A percentile compares a stretch with the other conserved stretches of the same genome.
Conservation (phyloP, 495 filamentous ascomycete species). For the Neurospora pannonica region DNA sequence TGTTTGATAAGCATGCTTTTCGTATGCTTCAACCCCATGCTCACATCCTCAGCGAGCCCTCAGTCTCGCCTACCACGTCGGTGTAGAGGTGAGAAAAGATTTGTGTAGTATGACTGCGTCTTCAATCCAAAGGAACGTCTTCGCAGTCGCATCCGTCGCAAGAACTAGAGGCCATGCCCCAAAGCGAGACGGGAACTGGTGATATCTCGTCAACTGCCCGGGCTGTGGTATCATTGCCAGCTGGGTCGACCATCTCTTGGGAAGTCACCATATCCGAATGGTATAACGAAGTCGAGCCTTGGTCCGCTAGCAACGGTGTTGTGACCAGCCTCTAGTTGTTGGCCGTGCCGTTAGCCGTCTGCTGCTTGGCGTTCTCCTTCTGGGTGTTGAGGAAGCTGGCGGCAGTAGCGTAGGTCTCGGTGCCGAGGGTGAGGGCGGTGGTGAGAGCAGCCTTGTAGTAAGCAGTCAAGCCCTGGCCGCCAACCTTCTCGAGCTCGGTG, state of each 20-base stretch:
- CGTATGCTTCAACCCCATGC: not conserved
- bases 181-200: not conserved
- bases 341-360: slow-evolving; percentile 33
- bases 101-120: not conserved
- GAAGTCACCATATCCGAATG: not conserved
- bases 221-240: not conserved
- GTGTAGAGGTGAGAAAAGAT: not conserved
- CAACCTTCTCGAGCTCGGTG: slow-evolving; percentile 67
- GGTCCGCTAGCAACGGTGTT: not conserved
- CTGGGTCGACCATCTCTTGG: not conserved
- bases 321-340: slow-evolving; percentile 8
- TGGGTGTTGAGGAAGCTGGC: slow-evolving; percentile 45
- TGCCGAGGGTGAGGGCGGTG: slow-evolving; percentile 61
- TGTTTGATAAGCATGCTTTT: not conserved
- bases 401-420: slow-evolving; percentile 54
- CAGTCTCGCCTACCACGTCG: not conserved
- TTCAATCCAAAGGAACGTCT: not conserved
- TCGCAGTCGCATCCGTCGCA: not conserved
- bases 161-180: not conserved
- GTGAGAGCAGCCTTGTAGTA: slow-evolving; percentile 66
- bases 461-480: slow-evolving; percentile 56
- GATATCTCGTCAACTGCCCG: not conserved
- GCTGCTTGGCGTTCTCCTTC: slow-evolving; percentile 53
- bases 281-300: not conserved
- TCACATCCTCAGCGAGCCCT: not conserved